Conservation (phyloP, 176 grass and related monocot species). For the Bonia amplexicaulis region DNA sequence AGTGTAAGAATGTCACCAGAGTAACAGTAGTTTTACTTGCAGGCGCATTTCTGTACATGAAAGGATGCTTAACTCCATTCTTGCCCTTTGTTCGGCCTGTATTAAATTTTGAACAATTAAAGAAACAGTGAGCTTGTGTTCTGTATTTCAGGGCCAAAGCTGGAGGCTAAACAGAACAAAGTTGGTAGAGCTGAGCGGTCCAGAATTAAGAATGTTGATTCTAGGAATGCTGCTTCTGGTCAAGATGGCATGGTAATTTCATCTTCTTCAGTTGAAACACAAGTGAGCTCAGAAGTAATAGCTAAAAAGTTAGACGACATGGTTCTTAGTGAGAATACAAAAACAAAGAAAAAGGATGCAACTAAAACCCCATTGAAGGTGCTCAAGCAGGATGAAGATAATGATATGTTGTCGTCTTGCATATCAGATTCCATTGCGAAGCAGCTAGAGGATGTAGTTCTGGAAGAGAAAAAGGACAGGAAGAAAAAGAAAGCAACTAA, state of each 20-base stretch:
- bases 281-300: constrained; percentile 51
- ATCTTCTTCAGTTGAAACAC: constrained; percentile 35
- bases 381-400: constrained; percentile 31
- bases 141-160: constrained; percentile 52
- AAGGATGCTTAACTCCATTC: constrained; percentile 36
- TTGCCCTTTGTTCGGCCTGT: constrained; percentile 39
- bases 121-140: constrained; percentile 61
- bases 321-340: constrained; percentile 29
- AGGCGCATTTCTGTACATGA: constrained; percentile 45
- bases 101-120: constrained; percentile 49
- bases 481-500: constrained; percentile 48
- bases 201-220: constrained; percentile 4
- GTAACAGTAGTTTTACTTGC: constrained; percentile 56
- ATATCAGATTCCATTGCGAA: constrained; percentile 73
- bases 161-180: constrained; percentile 28
- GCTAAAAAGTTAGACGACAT: constrained; percentile 42
- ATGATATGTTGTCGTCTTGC: constrained; percentile 34
- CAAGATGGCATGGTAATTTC: constrained; percentile 15
- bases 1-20: constrained; percentile 30
- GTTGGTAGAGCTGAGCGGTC: constrained; percentile 3
- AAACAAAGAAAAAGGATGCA: constrained; percentile 22
- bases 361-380: constrained; percentile 32
- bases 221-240: constrained; percentile 18
- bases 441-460: constrained; percentile 51
- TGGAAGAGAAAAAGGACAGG: constrained; percentile 45